Percentiles rank a stretch among this genome's conserved stretches.
These are phyloP conservation scores for Kernera saxatilis DNA, from an alignment of 345 rosid genomes.

Conservation along the genomic window DNA sequence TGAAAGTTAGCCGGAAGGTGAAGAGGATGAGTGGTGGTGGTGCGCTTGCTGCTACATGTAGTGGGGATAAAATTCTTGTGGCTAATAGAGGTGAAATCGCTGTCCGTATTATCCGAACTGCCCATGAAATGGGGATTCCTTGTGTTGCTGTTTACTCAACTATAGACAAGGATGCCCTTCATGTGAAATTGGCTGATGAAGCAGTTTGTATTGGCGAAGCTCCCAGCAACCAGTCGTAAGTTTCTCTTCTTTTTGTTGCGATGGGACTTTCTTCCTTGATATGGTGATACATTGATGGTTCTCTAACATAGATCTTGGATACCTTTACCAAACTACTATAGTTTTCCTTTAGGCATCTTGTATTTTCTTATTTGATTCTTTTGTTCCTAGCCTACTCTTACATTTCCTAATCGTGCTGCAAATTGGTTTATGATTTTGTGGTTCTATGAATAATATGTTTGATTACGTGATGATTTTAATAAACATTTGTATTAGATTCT, in stretches of 20 bases:
- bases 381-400: too few species aligned
- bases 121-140: slow-evolving; percentile 95
- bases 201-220: slow-evolving; percentile 99
- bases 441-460: background rate
- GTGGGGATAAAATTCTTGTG: slow-evolving; percentile 75
- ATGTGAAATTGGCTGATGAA: slow-evolving; percentile 92
- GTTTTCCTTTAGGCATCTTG: background rate
- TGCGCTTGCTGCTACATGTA: slow-evolving; percentile 56
- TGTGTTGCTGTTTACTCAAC: slow-evolving; percentile 98
- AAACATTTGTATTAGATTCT: background rate
- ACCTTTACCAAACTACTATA: background rate
- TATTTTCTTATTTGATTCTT: too few species aligned
- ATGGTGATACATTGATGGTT: background rate
- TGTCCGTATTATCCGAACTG: slow-evolving; percentile 89
- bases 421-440: background rate
- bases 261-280: background rate
- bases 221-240: slow-evolving; percentile 96
- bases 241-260: background rate
- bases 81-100: slow-evolving; percentile 98
- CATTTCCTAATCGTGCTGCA: too few species aligned
- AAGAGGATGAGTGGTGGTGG: slow-evolving; percentile 46
- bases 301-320: background rate
- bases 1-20: slow-evolving; percentile 29
- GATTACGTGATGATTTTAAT: background rate
- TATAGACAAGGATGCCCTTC: slow-evolving; percentile 93